Evolutionary conservation across 768 basidiomycete genomes (phyloP).

Genomic region (Termitomyces sp.): DNA sequence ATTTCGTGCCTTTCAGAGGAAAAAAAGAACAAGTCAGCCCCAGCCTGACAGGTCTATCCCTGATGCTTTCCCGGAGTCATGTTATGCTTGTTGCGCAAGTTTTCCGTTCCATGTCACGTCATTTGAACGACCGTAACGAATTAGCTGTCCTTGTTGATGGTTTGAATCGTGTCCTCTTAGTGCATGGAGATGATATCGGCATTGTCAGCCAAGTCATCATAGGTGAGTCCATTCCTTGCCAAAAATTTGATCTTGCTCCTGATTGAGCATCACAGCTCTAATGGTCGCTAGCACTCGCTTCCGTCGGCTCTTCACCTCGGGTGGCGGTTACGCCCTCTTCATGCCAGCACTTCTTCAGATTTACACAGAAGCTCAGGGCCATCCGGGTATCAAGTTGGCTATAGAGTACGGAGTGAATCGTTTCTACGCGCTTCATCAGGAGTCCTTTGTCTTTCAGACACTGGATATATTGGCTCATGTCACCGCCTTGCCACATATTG

Average conservation of each 20-base stretch:
- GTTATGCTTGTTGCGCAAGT: conserved; percentile 67
- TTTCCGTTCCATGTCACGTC: conserved; percentile 69
- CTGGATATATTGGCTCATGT: conserved; percentile 62
- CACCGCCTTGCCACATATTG: conserved; percentile 45
- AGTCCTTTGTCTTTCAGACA: conserved; percentile 73
- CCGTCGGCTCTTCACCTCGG: conserved; percentile 69
- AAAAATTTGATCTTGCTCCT: conserved; percentile 8
- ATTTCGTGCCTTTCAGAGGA: conserved; percentile 44
- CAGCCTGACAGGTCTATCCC: conserved; percentile 45
- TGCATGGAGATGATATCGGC: conserved; percentile 72
- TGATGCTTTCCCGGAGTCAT: conserved; percentile 67
- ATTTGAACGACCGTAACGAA: conserved; percentile 68
- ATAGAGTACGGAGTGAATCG: conserved; percentile 72
- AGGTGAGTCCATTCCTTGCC: conserved; percentile 41
- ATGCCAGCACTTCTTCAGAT: conserved; percentile 72
- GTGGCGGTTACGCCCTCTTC: conserved; percentile 71
- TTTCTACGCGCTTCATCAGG: conserved; percentile 72
- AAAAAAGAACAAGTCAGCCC: conserved; percentile 14
- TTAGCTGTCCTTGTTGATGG: conserved; percentile 67
- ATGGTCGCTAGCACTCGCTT: conserved; percentile 80
- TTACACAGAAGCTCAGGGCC: conserved; percentile 59
- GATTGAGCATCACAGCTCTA: conserved; percentile 40
- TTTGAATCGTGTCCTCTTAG: conserved; percentile 64
- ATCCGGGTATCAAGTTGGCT: conserved; percentile 58
- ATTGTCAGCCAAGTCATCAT: conserved; percentile 74